Evolutionary conservation across 176 grass and related monocot species (phyloP), one percentile per base, ranked within the genome.

Genomic region (Eremochloa ophiuroides): DNA sequence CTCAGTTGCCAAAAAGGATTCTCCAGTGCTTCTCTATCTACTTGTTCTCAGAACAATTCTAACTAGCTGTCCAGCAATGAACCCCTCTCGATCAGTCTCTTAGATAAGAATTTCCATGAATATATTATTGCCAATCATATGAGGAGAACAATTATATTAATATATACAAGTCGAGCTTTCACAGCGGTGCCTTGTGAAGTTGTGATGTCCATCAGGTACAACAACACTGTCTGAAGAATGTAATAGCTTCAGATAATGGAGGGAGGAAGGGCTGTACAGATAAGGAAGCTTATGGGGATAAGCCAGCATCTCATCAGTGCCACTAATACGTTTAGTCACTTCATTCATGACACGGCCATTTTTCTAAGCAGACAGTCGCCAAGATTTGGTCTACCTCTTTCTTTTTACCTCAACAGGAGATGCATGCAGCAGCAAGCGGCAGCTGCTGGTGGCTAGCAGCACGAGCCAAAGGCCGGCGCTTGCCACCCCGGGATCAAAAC

Each of bases 281-380:
- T 85, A 74, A 70, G 48, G 69, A 68, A 63, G 87, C 35, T 80
- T 81, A 76, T 10, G 77, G 14, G 30, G 77, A 87, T 83, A 85
- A 89, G 82, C 42, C 22, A 70, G 82, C 87, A 89, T 89, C 82
- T 89, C 38, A 83, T 88, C 31, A 81, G 56, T 17, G 70, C 85
- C 55, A 81, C 87, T 81, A 84, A 75, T 80, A 85, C 7, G 77
- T 76, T 85, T 37, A 64, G 82, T 81, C 87, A 89, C 33, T 81
- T 89, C 51, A 56, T 10, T 1, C 48, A 22, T 53, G 2, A n/a
- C 76, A 50, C n/a, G 14, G 22, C 44, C 65, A 77, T 65, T 85
- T 82, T 85, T 82, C 51, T 82, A 89, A 85, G 70, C 46, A 38
- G 17, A 29, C 26, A 26, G 6, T 76, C 33, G 4, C 62, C 14